Conservation (phyloP, 169 alveolate genomes). For the Plasmodium yoelii region DNA sequence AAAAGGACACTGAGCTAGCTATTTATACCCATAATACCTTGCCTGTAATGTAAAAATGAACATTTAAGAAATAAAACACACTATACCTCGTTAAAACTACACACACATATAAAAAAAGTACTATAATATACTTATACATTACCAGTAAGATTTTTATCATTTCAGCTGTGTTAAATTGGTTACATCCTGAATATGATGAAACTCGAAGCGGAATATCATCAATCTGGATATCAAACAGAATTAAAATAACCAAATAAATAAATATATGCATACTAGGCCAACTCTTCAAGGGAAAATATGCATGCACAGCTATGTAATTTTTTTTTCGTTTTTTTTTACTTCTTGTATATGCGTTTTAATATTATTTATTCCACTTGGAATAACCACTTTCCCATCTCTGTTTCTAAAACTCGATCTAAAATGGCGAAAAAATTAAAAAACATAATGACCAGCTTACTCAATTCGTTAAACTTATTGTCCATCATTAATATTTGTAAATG, state of each 20-base stretch:
- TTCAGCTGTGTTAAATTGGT: conserved; percentile 76
- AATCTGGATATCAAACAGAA: conserved; percentile 5
- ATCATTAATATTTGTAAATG: not conserved
- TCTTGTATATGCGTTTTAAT: conserved; percentile 77
- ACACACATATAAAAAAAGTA: too few relatives aligned
- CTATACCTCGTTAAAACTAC: too few relatives aligned
- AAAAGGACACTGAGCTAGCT: not conserved
- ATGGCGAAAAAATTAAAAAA: not conserved
- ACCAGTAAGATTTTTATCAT: conserved; percentile 79
- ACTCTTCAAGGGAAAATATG: not conserved
- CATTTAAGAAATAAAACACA: too few relatives aligned
- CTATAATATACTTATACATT: not conserved
- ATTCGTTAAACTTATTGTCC: not conserved
- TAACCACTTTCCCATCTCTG: conserved; percentile 77
- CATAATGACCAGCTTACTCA: not conserved
- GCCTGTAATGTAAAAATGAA: too few relatives aligned
- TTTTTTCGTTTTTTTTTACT: conserved; percentile 10
- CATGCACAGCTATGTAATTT: too few relatives aligned
- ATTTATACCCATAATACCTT: not conserved
- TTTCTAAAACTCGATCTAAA: conserved; percentile 52
- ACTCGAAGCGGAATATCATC: conserved; percentile 78
- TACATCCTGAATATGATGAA: conserved; percentile 75
- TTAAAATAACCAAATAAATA: not conserved
- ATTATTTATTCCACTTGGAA: conserved; percentile 80
- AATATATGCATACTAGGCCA: not conserved